phyloP scores from a whole-genome alignment of 805 yeast species.

The Candida railenensis region DNA sequence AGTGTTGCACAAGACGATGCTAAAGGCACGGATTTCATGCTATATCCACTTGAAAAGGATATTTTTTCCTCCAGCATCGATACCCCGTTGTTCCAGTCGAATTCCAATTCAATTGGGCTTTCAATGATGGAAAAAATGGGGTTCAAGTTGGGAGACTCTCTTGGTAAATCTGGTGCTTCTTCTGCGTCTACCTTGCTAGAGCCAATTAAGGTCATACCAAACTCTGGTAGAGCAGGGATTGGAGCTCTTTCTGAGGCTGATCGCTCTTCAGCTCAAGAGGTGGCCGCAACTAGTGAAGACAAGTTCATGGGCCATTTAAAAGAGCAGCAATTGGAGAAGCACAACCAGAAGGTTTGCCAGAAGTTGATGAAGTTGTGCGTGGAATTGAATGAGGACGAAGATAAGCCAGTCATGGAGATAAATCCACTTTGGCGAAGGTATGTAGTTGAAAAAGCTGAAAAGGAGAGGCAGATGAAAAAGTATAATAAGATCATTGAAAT shows the following conservation, averaged over 20 bases:
- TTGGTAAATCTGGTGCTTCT: constrained; percentile 30
- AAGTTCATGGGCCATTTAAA: constrained; percentile 13
- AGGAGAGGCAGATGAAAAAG: constrained; percentile 2
- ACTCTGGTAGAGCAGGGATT: constrained; percentile 18
- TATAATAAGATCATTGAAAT: not conserved
- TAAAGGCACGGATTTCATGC: constrained; percentile 11
- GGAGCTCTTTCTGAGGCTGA: constrained; percentile 13
- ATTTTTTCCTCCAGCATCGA: constrained; percentile 1
- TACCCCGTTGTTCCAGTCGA: constrained; percentile 9
- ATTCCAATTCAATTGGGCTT: constrained; percentile 40
- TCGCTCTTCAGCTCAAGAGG: no score
- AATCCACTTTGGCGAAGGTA: constrained; percentile 44
- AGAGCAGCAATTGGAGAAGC: constrained; percentile 10
- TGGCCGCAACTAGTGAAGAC: constrained; percentile 10
- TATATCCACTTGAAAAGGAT: constrained; percentile 3
- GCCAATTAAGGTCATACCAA: constrained; percentile 27
- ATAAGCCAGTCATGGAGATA: constrained; percentile 15
- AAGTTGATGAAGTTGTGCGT: constrained; percentile 43
- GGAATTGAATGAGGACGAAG: constrained; percentile 39
- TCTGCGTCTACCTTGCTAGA: constrained; percentile 19
- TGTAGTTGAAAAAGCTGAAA: constrained; percentile 9
- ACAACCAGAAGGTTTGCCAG: constrained; percentile 13
- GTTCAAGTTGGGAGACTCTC: constrained; percentile 44
- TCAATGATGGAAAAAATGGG: constrained; percentile 63
- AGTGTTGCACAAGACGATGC: not conserved